A percentile compares a stretch with the other conserved stretches of the same genome.
These are phyloP conservation scores for Spergularia bocconei DNA, from an alignment of 148 eudicot genomes.

Conservation along the genomic window DNA sequence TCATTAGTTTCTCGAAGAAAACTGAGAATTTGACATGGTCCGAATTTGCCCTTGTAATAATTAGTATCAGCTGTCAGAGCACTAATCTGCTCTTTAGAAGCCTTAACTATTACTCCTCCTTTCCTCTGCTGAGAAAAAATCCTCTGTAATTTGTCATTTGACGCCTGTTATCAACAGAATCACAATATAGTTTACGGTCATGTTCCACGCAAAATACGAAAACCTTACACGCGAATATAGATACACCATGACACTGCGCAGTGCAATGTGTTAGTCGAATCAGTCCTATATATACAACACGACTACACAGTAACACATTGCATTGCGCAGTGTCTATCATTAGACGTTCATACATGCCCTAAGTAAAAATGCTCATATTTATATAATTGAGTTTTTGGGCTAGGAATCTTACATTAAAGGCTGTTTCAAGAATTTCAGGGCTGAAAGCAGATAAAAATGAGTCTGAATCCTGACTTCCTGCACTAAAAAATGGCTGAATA, in stretches of 20 bases:
- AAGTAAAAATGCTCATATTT: too few relatives aligned
- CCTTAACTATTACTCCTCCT: conserved; percentile 50
- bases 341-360: too few relatives aligned
- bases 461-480: conserved; percentile 61
- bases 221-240: too few relatives aligned
- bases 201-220: background rate
- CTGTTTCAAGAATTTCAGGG: conserved; percentile 61
- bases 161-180: conserved; percentile 19
- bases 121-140: conserved; percentile 41
- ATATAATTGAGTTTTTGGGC: too few relatives aligned
- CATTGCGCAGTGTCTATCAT: too few relatives aligned
- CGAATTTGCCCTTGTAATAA: conserved; percentile 21
- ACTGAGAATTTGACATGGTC: conserved; percentile 41
- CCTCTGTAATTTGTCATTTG: conserved; percentile 42
- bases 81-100: conserved; percentile 66
- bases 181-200: background rate
- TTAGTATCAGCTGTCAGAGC: conserved; percentile 46
- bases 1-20: conserved; percentile 52
- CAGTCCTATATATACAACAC: too few relatives aligned
- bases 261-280: too few relatives aligned
- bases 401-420: conserved; percentile 48
- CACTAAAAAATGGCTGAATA: conserved; percentile 51
- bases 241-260: too few relatives aligned
- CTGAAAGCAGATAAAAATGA: conserved; percentile 64
- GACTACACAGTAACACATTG: too few relatives aligned